Percentiles rank a stretch among this genome's conserved stretches.
Evolutionary conservation across 192 early-diverging fungal genomes (phyloP).

Genomic region (Chytriomyces hyalinus): DNA sequence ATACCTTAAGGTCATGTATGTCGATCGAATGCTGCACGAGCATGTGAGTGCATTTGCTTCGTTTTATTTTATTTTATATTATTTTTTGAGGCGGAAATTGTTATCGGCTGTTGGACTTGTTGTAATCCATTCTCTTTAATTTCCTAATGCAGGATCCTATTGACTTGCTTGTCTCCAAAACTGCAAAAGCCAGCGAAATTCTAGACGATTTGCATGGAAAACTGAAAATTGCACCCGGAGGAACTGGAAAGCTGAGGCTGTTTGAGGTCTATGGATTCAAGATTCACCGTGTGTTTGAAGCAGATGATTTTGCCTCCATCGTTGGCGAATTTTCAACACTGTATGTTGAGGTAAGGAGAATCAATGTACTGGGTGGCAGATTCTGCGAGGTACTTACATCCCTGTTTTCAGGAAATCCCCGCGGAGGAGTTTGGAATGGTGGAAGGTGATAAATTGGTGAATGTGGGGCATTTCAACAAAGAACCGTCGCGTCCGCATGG

Average conservation of each 20-base stretch:
- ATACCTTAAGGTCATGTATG: constrained; percentile 67
- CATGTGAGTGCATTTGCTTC: not conserved
- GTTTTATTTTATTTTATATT: not conserved
- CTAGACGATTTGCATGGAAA: constrained; percentile 26
- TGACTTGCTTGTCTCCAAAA: constrained; percentile 76
- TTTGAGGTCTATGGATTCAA: constrained; percentile 60
- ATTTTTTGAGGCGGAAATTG: no score
- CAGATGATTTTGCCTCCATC: constrained; percentile 50
- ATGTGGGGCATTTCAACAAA: constrained; percentile 79
- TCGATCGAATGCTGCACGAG: constrained; percentile 53
- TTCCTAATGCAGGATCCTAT: constrained; percentile 70
- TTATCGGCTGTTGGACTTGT: not conserved
- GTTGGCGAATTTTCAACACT: constrained; percentile 53
- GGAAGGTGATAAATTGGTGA: constrained; percentile 50
- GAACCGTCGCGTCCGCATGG: constrained; percentile 73
- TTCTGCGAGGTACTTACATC: not conserved
- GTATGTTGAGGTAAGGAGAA: constrained; percentile 56
- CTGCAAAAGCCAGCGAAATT: constrained; percentile 46
- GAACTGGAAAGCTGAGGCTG: constrained; percentile 52
- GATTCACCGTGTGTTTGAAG: constrained; percentile 49
- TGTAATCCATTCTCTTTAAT: constrained; percentile 7
- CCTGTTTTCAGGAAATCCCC: constrained; percentile 24
- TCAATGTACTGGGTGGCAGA: no score
- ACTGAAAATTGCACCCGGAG: constrained; percentile 40
- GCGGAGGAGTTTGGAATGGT: constrained; percentile 10